These are phyloP conservation scores for Vigna radiata DNA, from an alignment of 306 rosid genomes.

Conservation along the genomic window DNA sequence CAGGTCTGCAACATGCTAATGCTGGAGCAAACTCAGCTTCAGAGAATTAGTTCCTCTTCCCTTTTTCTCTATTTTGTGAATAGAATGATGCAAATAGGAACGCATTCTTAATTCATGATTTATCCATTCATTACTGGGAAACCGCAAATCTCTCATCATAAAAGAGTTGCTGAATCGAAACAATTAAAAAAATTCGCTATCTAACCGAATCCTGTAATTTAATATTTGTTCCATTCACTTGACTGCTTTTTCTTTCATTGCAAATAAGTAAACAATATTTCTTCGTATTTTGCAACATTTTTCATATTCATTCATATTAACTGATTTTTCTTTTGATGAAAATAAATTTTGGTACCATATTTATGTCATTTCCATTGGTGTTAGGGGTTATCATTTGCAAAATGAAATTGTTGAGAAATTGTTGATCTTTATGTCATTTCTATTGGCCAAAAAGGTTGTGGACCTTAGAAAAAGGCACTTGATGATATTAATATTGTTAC, in stretches of 20 bases:
- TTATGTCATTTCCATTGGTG: no score
- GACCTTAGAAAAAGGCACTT: no score
- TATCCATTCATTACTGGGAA: slow-evolving; percentile 42
- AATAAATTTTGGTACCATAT: no score
- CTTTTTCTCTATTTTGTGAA: slow-evolving; percentile 58
- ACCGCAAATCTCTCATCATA: slow-evolving; percentile 3
- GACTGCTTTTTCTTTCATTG: neutral
- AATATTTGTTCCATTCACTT: neutral
- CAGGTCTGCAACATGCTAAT: slow-evolving; percentile 73
- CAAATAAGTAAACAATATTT: neutral
- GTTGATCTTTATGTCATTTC: no score
- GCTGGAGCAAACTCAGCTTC: slow-evolving; percentile 91
- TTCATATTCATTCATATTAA: no score
- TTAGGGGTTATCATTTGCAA: no score
- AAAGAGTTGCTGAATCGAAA: neutral
- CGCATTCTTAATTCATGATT: slow-evolving; percentile 37
- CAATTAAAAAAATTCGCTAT: neutral
- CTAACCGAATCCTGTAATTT: neutral
- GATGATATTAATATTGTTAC: no score
- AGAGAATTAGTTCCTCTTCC: slow-evolving; percentile 40
- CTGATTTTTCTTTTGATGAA: no score
- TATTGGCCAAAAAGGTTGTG: no score
- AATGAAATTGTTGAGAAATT: no score
- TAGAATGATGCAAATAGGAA: slow-evolving; percentile 56
- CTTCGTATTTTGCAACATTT: no score